A percentile compares a stretch with the other conserved stretches of the same genome.
Evolutionary conservation across 306 rosid species (phyloP).

Genomic region (Rosa chinensis): DNA sequence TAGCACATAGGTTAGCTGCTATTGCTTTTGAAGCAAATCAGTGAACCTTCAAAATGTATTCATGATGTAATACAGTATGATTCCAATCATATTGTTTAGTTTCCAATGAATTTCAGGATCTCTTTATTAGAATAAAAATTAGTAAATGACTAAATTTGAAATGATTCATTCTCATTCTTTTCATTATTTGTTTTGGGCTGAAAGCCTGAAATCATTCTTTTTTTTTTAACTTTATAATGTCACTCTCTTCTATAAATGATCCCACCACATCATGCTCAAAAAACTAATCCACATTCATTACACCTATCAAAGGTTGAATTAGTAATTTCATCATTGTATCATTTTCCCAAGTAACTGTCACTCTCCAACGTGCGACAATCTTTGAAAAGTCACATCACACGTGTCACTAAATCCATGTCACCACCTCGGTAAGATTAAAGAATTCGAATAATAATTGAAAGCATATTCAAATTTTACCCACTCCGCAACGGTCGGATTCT

Average conservation of each 20-base stretch:
- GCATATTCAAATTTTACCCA: constrained; percentile 55
- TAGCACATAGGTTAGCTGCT: too few relatives aligned
- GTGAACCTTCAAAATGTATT: too few relatives aligned
- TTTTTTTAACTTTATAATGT: too few relatives aligned
- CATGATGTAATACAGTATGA: too few relatives aligned
- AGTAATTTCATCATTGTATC: not conserved
- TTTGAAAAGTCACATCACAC: constrained; percentile 46
- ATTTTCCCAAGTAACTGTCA: constrained; percentile 23
- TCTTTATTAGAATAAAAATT: too few relatives aligned
- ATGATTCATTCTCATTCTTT: not conserved
- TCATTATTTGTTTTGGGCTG: too few relatives aligned
- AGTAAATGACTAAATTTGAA: not conserved
- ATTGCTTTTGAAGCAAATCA: too few relatives aligned
- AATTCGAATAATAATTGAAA: constrained; percentile 11
- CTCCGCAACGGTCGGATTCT: constrained; percentile 67
- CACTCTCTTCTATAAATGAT: too few relatives aligned
- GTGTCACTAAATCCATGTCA: constrained; percentile 42
- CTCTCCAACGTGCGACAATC: constrained; percentile 53
- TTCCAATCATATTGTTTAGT: too few relatives aligned
- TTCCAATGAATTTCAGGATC: too few relatives aligned
- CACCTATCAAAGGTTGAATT: constrained; percentile 5
- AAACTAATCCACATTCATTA: not conserved
- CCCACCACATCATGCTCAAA: too few relatives aligned
- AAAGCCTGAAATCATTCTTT: too few relatives aligned
- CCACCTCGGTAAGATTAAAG: constrained; percentile 30